phyloP scores from a whole-genome alignment of 2,329 filamentous ascomycete species.

The Cladophialophora psammophila region DNA sequence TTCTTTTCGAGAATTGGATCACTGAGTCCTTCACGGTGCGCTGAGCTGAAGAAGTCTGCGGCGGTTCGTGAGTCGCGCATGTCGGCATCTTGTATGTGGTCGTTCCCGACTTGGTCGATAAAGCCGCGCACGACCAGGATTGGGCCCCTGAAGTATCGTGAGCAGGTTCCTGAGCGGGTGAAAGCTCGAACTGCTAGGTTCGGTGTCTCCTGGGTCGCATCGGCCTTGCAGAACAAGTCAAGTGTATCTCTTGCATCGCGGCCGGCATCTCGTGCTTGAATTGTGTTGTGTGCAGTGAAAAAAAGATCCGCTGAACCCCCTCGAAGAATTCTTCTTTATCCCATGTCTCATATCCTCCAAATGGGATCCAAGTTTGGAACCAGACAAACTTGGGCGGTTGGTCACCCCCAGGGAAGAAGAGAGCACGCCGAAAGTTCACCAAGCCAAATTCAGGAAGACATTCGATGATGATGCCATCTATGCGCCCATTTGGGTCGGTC shows the following conservation, averaged over 20 bases:
- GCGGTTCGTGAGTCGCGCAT: constrained; percentile 11
- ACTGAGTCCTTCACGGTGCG: background rate
- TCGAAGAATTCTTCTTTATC: background rate
- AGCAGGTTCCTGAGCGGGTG: background rate
- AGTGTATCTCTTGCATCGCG: background rate
- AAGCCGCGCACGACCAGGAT: background rate
- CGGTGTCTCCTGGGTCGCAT: background rate
- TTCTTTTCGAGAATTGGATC: background rate
- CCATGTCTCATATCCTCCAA: background rate
- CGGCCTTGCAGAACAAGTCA: background rate
- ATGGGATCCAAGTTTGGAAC: background rate
- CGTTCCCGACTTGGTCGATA: background rate
- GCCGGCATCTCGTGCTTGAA: background rate
- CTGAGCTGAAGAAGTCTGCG: constrained; percentile 14
- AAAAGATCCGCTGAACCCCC: background rate
- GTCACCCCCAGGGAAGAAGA: constrained; percentile 12
- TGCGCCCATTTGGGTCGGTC: background rate
- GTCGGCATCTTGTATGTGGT: background rate
- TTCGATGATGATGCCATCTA: background rate
- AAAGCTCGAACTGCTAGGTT: background rate
- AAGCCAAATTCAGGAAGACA: background rate
- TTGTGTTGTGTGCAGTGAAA: background rate
- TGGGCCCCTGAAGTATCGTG: background rate
- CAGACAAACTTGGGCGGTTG: constrained; percentile 9
- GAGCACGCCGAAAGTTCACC: constrained; percentile 6